phyloP scores from a whole-genome alignment of 2,329 filamentous ascomycete genomes.

The Epicoccum nigrum region DNA sequence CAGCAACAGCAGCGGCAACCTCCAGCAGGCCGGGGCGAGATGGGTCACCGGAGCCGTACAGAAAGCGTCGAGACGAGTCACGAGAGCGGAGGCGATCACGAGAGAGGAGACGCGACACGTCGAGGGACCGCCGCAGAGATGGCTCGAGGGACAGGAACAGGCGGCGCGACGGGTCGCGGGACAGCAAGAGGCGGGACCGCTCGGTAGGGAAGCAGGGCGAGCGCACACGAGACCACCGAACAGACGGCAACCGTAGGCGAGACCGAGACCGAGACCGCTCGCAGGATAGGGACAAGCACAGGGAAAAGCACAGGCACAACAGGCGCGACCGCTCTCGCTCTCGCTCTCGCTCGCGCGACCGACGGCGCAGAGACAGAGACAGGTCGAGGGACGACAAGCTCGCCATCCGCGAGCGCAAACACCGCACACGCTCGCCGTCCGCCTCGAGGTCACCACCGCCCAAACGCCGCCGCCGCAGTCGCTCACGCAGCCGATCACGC shows the following conservation, averaged over 20 bases:
- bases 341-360: constrained; percentile 21
- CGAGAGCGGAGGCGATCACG: no score
- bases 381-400: constrained; percentile 21
- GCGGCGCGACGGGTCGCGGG: constrained; percentile 26
- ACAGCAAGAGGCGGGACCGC: constrained; percentile 13
- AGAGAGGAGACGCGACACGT: constrained; percentile 21
- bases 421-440: constrained; percentile 35
- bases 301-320: constrained; percentile 20
- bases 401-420: constrained; percentile 31
- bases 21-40: constrained; percentile 18
- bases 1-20: no score
- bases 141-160: constrained; percentile 28
- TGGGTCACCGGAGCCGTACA: constrained; percentile 39
- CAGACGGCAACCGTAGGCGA: no score
- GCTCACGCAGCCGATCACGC: constrained; percentile 49
- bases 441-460: constrained; percentile 35
- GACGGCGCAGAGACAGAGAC: constrained; percentile 23
- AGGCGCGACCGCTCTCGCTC: constrained; percentile 20
- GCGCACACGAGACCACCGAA: constrained; percentile 19
- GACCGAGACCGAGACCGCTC: constrained; percentile 20
- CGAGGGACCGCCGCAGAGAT: constrained; percentile 18
- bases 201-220: constrained; percentile 22
- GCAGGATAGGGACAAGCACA: constrained; percentile 25
- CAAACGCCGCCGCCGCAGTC: constrained; percentile 44
- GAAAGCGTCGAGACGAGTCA: no score